Percentiles rank a stretch among this genome's conserved stretches.
These are phyloP conservation scores for Stephanodiscus triporus DNA, from an alignment of 108 stramenopile species.

Conservation along the genomic window DNA sequence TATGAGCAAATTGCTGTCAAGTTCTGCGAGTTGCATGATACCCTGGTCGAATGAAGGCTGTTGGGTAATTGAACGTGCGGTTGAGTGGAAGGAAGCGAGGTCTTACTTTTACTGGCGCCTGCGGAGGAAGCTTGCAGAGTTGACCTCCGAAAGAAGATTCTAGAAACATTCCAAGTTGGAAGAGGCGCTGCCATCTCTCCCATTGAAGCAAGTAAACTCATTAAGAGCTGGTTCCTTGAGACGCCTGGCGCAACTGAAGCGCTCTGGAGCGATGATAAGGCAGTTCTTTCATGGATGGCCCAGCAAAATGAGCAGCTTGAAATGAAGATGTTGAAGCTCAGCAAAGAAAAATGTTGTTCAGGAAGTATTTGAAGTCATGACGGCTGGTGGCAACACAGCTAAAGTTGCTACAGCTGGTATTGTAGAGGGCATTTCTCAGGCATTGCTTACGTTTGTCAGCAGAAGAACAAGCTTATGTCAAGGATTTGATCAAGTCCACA, in stretches of 20 bases:
- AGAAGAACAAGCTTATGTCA: slow-evolving; percentile 68
- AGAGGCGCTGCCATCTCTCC: slow-evolving; percentile 71
- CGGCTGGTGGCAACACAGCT: slow-evolving; percentile 85
- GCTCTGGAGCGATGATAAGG: slow-evolving; percentile 83
- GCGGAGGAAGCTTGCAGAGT: slow-evolving; percentile 96
- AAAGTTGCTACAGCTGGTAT: slow-evolving; percentile 81
- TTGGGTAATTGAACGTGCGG: slow-evolving; percentile 94
- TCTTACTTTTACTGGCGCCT: slow-evolving; percentile 97
- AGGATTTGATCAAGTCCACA: slow-evolving; percentile 48
- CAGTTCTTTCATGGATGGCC: slow-evolving; percentile 85
- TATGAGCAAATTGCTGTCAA: slow-evolving; percentile 96
- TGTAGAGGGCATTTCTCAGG: slow-evolving; percentile 78
- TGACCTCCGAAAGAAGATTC: slow-evolving; percentile 90
- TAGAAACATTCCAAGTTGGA: slow-evolving; percentile 80
- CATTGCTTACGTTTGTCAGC: slow-evolving; percentile 63
- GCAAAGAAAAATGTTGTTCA: slow-evolving; percentile 75
- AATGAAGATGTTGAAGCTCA: slow-evolving; percentile 70
- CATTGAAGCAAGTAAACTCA: slow-evolving; percentile 71
- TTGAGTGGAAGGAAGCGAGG: slow-evolving; percentile 92
- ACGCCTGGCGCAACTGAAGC: slow-evolving; percentile 61
- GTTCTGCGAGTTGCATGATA: slow-evolving; percentile 99
- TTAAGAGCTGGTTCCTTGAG: slow-evolving; percentile 82
- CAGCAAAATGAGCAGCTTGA: slow-evolving; percentile 70
- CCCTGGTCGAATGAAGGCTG: slow-evolving; percentile 98
- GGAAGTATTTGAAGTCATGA: slow-evolving; percentile 84